phyloP scores from a whole-genome alignment of 495 filamentous ascomycete genomes.

The Aspergillus panamensis region DNA sequence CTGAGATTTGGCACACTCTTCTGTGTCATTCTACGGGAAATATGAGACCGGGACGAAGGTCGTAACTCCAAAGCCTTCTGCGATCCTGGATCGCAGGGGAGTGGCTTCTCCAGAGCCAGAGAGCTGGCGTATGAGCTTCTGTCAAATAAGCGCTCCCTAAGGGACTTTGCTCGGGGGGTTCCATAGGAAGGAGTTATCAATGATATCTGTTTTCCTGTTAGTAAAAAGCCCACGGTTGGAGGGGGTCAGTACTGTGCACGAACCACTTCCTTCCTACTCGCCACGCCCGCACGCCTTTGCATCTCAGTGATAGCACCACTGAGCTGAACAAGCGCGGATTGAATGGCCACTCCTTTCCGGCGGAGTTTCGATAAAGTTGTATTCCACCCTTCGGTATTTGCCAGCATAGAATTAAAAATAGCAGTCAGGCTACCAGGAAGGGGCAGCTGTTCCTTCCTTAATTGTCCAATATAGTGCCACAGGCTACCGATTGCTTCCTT shows the following conservation, averaged over 20 bases:
- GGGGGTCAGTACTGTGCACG: constrained; percentile 16
- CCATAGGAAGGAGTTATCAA: constrained; percentile 18
- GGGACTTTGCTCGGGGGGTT: constrained; percentile 25
- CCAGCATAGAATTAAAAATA: constrained; percentile 75
- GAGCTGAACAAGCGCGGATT: constrained; percentile 59
- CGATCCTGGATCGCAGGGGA: constrained; percentile 33
- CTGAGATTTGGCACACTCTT: constrained; percentile 25
- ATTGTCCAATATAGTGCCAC: constrained; percentile 64
- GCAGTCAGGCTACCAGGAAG: constrained; percentile 47
- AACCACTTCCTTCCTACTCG: constrained; percentile 60
- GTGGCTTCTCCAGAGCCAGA: constrained; percentile 29
- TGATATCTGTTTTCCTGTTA: constrained; percentile 23
- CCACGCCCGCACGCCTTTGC: constrained; percentile 68
- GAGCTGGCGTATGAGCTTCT: constrained; percentile 5
- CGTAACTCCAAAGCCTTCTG: constrained; percentile 8
- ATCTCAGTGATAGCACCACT: constrained; percentile 69
- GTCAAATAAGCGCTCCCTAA: constrained; percentile 15
- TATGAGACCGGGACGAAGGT: constrained; percentile 13
- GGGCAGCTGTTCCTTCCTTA: constrained; percentile 54
- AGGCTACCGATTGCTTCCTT: constrained; percentile 73
- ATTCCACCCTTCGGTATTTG: constrained; percentile 85
- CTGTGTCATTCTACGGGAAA: constrained; percentile 13
- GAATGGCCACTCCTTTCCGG: constrained; percentile 58
- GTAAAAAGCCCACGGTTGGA: neutral
- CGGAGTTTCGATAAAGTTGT: constrained; percentile 67